These are phyloP conservation scores for Hanseniaspora uvarum DNA, from an alignment of 1,139 yeast species.

Conservation along the genomic window DNA sequence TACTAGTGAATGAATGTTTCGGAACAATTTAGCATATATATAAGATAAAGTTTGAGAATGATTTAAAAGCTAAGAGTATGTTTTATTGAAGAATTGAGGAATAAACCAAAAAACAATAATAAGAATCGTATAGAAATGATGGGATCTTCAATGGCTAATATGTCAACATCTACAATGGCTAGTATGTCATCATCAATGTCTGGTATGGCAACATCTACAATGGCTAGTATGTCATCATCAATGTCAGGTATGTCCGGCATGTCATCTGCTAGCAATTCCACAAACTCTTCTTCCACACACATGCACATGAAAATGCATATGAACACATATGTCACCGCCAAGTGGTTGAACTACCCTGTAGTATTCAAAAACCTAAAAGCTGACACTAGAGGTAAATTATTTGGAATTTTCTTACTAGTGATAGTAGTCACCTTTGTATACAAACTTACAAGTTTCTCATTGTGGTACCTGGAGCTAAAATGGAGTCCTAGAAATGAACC, in stretches of 20 bases:
- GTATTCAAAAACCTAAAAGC: conserved; percentile 48
- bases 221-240: not conserved
- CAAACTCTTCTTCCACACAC: not conserved
- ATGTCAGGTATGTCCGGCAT: conserved; percentile 5
- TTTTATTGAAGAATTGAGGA: too few species aligned
- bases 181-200: too few species aligned
- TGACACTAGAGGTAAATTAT: conserved; percentile 47
- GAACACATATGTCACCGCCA: conserved; percentile 49
- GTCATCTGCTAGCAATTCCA: not conserved
- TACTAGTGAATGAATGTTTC: too few species aligned
- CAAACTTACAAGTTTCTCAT: conserved; percentile 48
- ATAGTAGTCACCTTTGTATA: conserved; percentile 49
- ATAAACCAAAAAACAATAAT: too few species aligned
- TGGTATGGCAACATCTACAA: too few species aligned
- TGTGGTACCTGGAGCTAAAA: conserved; percentile 54
- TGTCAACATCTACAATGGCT: too few species aligned
- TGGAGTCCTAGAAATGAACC: conserved; percentile 38
- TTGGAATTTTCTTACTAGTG: conserved; percentile 57
- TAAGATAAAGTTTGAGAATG: too few species aligned
- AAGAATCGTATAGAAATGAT: too few species aligned
- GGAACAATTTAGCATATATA: too few species aligned
- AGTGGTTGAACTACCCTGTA: conserved; percentile 48
- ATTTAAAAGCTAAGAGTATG: too few species aligned
- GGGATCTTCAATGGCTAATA: too few species aligned
- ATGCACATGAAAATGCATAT: conserved; percentile 33